Percentiles rank a stretch among this genome's conserved stretches.
phyloP scores from a whole-genome alignment of 129 eudicot genomes.

The Helianthus annuus region DNA sequence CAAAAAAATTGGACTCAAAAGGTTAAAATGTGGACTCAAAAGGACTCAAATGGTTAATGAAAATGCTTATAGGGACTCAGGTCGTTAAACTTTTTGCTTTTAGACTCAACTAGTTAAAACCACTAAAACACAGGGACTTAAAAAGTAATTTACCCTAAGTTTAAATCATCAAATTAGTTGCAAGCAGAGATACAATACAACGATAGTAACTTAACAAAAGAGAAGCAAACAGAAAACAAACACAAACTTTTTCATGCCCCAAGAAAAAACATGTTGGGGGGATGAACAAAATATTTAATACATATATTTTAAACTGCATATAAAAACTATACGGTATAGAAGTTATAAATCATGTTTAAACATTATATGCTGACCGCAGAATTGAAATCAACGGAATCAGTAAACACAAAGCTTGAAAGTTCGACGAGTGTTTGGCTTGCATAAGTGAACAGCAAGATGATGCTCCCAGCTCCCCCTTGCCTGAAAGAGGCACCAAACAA shows the following conservation, averaged over 20 bases:
- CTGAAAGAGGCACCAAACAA: constrained; percentile 21
- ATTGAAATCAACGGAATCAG: constrained; percentile 25
- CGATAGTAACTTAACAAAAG: no score
- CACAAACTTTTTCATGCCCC: constrained; percentile 27
- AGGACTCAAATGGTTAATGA: no score
- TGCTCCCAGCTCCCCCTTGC: constrained; percentile 1
- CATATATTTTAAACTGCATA: constrained; percentile 23
- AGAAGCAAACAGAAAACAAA: constrained; percentile 9
- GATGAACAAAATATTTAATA: constrained; percentile 17
- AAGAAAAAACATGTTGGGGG: constrained; percentile 6
- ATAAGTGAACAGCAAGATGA: constrained; percentile 22
- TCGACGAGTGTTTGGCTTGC: constrained; percentile 23
- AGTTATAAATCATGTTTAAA: constrained; percentile 22
- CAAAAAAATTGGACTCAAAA: no score
- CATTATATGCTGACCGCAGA: constrained; percentile 19
- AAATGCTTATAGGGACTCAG: no score
- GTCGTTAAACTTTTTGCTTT: no score
- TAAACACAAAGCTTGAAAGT: constrained; percentile 28
- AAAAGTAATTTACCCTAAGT: no score
- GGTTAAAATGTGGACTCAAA: no score
- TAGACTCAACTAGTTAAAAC: no score
- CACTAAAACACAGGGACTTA: no score
- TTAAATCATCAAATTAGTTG: no score
- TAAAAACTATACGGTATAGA: constrained; percentile 17
- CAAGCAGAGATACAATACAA: no score